These are phyloP conservation scores for Cordyceps farinosa DNA, from an alignment of 2,329 filamentous ascomycete genomes.

Conservation along the genomic window DNA sequence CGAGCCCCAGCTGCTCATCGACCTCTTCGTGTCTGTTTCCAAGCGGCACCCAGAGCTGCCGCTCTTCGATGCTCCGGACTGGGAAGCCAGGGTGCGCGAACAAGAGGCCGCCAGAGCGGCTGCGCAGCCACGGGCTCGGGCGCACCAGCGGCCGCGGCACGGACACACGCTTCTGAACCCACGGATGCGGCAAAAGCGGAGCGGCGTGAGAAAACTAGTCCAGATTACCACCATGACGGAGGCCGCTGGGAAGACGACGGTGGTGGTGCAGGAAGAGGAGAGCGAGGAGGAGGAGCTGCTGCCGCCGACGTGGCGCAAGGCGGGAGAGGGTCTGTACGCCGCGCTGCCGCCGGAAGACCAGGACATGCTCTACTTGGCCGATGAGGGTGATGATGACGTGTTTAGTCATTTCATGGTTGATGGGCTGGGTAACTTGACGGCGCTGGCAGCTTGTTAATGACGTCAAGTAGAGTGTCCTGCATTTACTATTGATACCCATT, in stretches of 20 bases:
- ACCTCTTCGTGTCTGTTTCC: constrained; percentile 41
- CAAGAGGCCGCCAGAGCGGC: background rate
- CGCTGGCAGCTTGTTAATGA: constrained; percentile 28
- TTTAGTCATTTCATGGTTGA: constrained; percentile 44
- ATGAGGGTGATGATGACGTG: constrained; percentile 40
- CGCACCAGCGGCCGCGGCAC: constrained; percentile 27
- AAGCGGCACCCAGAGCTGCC: constrained; percentile 41
- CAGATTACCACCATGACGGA: constrained; percentile 25
- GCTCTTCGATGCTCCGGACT: constrained; percentile 41
- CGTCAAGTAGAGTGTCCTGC: background rate
- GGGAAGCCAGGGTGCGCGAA: constrained; percentile 28
- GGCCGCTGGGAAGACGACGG: constrained; percentile 24
- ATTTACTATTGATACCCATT: constrained; percentile 9
- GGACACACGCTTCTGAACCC: constrained; percentile 28
- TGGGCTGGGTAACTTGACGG: constrained; percentile 34
- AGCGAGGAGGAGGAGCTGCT: constrained; percentile 33
- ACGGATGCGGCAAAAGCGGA: constrained; percentile 31
- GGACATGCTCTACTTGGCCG: constrained; percentile 34
- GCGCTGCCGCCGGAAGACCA: constrained; percentile 36
- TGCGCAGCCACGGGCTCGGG: constrained; percentile 12
- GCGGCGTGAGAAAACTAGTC: constrained; percentile 32
- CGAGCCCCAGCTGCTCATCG: constrained; percentile 38
- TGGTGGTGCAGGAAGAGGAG: constrained; percentile 22
- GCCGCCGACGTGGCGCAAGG: constrained; percentile 39
- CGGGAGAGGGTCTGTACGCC: constrained; percentile 39